These are phyloP conservation scores for Westerdykella sp. DNA, from an alignment of 2,329 filamentous ascomycete species.

Conservation along the genomic window DNA sequence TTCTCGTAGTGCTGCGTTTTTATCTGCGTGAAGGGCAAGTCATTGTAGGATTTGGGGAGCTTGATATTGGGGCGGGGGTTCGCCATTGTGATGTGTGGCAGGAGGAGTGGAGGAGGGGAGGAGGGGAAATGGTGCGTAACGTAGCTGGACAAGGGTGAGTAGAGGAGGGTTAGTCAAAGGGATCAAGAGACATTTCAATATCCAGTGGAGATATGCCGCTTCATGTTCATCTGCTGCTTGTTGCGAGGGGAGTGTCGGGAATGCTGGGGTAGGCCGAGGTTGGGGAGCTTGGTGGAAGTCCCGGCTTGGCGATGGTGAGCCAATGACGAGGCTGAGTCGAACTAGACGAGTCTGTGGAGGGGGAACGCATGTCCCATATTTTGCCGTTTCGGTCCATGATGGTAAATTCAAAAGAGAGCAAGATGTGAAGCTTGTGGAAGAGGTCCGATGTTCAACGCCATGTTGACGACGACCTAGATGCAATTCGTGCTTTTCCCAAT, in stretches of 20 bases:
- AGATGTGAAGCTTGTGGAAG: too few relatives aligned
- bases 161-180: not conserved
- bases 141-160: not conserved
- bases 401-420: too few relatives aligned
- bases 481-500: too few relatives aligned
- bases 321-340: constrained; percentile 3
- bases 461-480: too few relatives aligned
- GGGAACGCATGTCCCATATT: too few relatives aligned
- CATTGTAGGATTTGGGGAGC: constrained; percentile 37
- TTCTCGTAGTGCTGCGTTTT: constrained; percentile 37
- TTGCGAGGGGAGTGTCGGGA: not conserved
- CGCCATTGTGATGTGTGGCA: constrained; percentile 11
- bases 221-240: not conserved
- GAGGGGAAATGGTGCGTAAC: not conserved
- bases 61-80: constrained; percentile 11
- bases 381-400: too few relatives aligned
- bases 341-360: not conserved
- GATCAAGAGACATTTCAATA: not conserved
- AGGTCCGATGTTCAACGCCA: too few relatives aligned
- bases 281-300: not conserved
- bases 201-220: constrained; percentile 1
- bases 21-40: constrained; percentile 38
- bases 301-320: constrained; percentile 4
- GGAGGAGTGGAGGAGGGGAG: not conserved
- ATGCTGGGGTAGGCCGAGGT: not conserved